Conservation (phyloP, 2,329 filamentous ascomycete species). For the Colletotrichum agaves region DNA sequence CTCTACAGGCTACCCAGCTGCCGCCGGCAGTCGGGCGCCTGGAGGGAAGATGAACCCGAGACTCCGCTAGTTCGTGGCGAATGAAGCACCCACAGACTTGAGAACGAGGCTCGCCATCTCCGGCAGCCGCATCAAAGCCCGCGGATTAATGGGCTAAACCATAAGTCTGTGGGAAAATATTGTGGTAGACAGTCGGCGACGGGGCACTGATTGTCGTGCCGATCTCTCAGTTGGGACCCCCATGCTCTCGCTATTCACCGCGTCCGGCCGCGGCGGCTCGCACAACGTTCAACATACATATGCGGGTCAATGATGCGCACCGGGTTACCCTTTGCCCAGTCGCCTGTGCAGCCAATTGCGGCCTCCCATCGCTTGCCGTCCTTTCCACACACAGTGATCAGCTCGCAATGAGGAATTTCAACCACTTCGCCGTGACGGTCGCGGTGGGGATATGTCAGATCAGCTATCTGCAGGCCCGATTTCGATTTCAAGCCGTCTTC, state of each 20-base stretch:
- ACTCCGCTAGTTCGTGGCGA: conserved; percentile 26
- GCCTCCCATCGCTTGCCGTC: background rate
- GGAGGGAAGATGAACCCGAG: conserved; percentile 5
- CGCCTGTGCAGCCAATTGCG: conserved; percentile 20
- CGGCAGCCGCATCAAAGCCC: conserved; percentile 3
- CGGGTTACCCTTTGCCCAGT: conserved; percentile 29
- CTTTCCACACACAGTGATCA: conserved; percentile 9
- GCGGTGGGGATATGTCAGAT: conserved; percentile 32
- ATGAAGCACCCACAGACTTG: conserved; percentile 12
- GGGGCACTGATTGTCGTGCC: conserved; percentile 1
- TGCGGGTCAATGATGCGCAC: conserved; percentile 37
- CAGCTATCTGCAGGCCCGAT: conserved; percentile 31
- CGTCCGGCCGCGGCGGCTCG: conserved; percentile 27
- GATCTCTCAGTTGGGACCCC: conserved; percentile 9
- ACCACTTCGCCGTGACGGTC: conserved; percentile 12
- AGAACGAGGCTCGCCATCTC: conserved; percentile 8
- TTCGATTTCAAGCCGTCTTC: conserved; percentile 13
- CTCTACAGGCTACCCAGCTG: background rate
- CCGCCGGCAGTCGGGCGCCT: background rate
- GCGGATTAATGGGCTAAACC: background rate
- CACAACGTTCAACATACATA: conserved; percentile 32
- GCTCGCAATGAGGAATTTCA: conserved; percentile 18
- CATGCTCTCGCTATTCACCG: conserved; percentile 14
- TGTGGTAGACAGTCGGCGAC: background rate
- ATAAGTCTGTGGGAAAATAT: background rate